phyloP scores from a whole-genome alignment of 495 filamentous ascomycete genomes.

The Thozetella sp. region DNA sequence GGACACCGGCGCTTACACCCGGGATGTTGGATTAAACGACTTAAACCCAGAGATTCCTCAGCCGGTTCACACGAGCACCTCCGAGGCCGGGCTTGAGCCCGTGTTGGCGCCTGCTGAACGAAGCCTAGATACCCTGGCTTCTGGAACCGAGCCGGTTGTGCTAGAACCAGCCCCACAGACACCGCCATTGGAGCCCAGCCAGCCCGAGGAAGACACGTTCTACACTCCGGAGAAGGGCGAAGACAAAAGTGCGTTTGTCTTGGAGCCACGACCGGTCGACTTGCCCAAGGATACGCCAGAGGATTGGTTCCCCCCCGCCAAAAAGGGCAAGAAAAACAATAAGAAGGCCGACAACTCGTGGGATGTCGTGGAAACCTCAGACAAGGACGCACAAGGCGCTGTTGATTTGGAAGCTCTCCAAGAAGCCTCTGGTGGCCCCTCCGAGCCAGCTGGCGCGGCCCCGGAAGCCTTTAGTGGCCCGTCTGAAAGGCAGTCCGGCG shows the following conservation, averaged over 20 bases:
- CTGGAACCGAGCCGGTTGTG: neutral
- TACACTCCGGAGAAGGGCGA: slow-evolving; percentile 13
- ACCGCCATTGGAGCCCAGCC: slow-evolving; percentile 4
- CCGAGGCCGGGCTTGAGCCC: too few relatives aligned
- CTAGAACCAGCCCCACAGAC: slow-evolving; percentile 9
- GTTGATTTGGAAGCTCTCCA: neutral
- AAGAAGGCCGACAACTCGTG: slow-evolving; percentile 6
- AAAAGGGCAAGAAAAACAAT: slow-evolving; percentile 6
- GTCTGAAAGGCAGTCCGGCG: neutral
- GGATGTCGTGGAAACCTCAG: neutral
- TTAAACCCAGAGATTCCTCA: too few relatives aligned
- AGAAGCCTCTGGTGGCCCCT: neutral
- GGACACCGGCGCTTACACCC: too few relatives aligned
- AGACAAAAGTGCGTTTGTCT: slow-evolving; percentile 2
- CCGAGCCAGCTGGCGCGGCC: too few relatives aligned
- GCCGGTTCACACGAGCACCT: too few relatives aligned
- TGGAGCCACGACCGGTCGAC: neutral
- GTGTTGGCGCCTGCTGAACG: neutral
- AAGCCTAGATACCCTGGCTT: neutral
- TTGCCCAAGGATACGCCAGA: neutral
- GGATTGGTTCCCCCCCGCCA: neutral
- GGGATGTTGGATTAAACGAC: too few relatives aligned
- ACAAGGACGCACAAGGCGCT: neutral
- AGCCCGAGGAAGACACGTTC: slow-evolving; percentile 14
- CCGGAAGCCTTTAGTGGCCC: neutral